A percentile compares a stretch with the other conserved stretches of the same genome.
Conservation (phyloP, 495 filamentous ascomycete species). For the Lentithecium fluviatile region DNA sequence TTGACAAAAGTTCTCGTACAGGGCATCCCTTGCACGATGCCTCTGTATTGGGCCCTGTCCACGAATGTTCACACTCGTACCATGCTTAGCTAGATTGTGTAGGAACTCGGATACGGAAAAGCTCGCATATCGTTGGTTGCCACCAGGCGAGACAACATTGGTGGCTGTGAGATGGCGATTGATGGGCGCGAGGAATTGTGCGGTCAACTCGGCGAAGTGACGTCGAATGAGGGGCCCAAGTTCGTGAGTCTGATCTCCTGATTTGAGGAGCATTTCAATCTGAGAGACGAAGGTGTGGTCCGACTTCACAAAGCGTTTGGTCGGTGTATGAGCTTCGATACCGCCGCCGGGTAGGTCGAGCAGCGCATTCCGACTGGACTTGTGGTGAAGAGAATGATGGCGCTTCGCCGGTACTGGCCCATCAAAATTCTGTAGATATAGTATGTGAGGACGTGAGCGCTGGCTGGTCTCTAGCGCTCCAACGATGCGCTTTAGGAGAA, state of each 20-base stretch:
- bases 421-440: conserved; percentile 34
- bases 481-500: conserved; percentile 38
- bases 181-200: conserved; percentile 41
- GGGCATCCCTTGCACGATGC: conserved; percentile 33
- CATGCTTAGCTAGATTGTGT: conserved; percentile 38
- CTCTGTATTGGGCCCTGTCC: conserved; percentile 38
- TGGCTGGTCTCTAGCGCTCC: conserved; percentile 20
- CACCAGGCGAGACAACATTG: conserved; percentile 28
- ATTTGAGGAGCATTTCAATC: conserved; percentile 34
- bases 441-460: conserved; percentile 29
- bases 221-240: conserved; percentile 37
- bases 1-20: conserved; percentile 40
- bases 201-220: conserved; percentile 39
- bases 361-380: conserved; percentile 19
- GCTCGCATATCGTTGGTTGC: conserved; percentile 35
- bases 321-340: conserved; percentile 25
- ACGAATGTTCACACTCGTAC: conserved; percentile 34
- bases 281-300: conserved; percentile 28
- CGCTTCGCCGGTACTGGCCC: conserved; percentile 31
- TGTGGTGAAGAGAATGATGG: conserved; percentile 33
- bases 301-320: conserved; percentile 32
- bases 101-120: conserved; percentile 39
- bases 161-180: conserved; percentile 40
- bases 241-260: conserved; percentile 19
- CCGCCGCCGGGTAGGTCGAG: conserved; percentile 29